Base-by-base conservation (phyloP, 768 basidiomycete genomes). In the Suillus plorans region DNA sequence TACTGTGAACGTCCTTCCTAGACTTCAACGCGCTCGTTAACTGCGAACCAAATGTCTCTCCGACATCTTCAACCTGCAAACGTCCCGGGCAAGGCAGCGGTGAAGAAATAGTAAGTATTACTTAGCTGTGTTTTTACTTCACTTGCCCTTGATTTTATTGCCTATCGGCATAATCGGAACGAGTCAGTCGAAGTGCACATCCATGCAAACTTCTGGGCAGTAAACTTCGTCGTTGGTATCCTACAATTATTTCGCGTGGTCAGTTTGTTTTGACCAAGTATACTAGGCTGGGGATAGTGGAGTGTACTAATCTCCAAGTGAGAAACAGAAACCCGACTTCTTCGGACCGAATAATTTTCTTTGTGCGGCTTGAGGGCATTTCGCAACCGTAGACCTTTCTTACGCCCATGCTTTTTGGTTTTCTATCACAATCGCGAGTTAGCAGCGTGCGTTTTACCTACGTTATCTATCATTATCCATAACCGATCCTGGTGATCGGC, bases 151-250 rank as follows among this genome's bases (percentile, higher is more conserved):
- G 20, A 36, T 31, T 42, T 63, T 42, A 36, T 62, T 16, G 16
- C 16, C 16, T 6, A 20, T 41, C 39, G 9, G 25, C 25, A 28
- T 18, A 28, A 13, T 55, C 45, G 74, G 73, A 60, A 67, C 39
- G 68, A 76, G 62, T 60, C 63, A 18, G 78, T 79, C 34, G 66
- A 68, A 45, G 75, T 74, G 14, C 71, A 69, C 36, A 68, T 79
- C 56, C 60, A 67, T 20, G 67, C 69, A 5, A 71, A 79, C 52
- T 61, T 71, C 5, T 79, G 77, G 77, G 74, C 74, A n/a, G 64
- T 76, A 28, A 76, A 76, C 5, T 49, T 79, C 34, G 59, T 79
- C 25, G 67, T 78, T 34, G 53, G 10, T 6, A 3, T 18, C 2
- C 25, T 59, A 20, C n/a, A 28, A 13, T 41, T 59, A 1, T 18